phyloP scores from a whole-genome alignment of 768 basidiomycete species.

The Auricularia sp. region DNA sequence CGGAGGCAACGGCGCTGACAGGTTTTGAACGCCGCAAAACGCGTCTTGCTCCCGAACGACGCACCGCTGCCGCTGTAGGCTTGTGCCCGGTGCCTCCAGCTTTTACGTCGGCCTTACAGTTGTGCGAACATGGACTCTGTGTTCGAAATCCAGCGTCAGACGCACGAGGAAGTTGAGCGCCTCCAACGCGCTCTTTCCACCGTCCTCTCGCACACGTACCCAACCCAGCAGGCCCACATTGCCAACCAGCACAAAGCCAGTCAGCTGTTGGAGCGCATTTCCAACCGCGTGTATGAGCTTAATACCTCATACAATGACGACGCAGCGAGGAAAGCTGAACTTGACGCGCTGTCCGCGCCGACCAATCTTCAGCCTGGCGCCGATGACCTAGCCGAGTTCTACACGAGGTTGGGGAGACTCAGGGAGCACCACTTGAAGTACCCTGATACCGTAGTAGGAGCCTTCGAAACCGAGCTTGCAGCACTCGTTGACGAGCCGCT shows the following conservation, averaged over 20 bases:
- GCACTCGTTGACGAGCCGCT: constrained; percentile 59
- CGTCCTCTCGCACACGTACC: constrained; percentile 58
- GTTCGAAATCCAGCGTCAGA: constrained; percentile 88
- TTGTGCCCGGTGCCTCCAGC: no score
- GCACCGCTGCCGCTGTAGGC: no score
- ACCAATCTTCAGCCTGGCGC: constrained; percentile 20
- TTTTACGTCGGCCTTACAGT: no score
- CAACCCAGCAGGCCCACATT: constrained; percentile 52
- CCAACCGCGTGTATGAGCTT: constrained; percentile 53
- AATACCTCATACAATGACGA: constrained; percentile 71
- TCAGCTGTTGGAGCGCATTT: constrained; percentile 80
- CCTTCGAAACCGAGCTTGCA: constrained; percentile 77
- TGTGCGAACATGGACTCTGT: constrained; percentile 69
- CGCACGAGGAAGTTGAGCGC: constrained; percentile 91
- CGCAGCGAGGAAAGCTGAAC: constrained; percentile 58
- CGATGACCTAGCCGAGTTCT: constrained; percentile 86
- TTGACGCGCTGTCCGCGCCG: constrained; percentile 50
- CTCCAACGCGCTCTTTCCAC: constrained; percentile 82
- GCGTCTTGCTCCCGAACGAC: no score
- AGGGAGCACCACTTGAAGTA: constrained; percentile 95
- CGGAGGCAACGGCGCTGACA: no score
- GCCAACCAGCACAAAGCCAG: constrained; percentile 84
- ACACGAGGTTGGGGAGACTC: constrained; percentile 88
- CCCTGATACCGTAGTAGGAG: constrained; percentile 75
- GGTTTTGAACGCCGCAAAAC: no score